A percentile compares a stretch with the other conserved stretches of the same genome.
Conservation (phyloP, 257 asterid genomes). For the Solanum peruvianum region DNA sequence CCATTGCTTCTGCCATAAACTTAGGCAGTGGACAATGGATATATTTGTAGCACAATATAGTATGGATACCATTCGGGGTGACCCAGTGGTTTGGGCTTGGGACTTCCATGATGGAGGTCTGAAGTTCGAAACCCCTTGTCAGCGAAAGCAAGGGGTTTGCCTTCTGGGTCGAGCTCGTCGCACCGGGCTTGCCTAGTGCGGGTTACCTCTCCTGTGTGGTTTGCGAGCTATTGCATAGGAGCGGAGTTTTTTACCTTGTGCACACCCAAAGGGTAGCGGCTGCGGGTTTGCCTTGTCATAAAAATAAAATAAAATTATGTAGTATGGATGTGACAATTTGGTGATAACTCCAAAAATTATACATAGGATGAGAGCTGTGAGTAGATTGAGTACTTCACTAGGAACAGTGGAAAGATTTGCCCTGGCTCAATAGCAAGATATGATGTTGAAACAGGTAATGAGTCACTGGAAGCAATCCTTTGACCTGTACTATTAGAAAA, state of each 20-base stretch:
- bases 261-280: background rate
- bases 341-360: background rate
- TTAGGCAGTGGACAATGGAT: background rate
- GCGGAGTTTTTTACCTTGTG: too few species aligned
- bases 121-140: background rate
- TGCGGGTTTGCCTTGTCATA: background rate
- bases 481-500: background rate
- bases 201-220: background rate
- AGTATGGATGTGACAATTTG: background rate
- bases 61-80: background rate
- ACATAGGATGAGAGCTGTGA: background rate
- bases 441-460: background rate
- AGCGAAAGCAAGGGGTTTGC: background rate
- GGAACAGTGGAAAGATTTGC: background rate
- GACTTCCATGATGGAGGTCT: background rate
- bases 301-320: background rate
- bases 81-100: background rate
- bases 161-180: background rate
- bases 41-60: background rate
- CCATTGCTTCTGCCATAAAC: background rate
- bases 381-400: background rate
- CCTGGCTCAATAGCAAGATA: background rate
- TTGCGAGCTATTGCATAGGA: background rate
- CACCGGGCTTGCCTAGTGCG: background rate
- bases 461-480: background rate